Percentiles rank a stretch among this genome's conserved stretches.
phyloP scores from a whole-genome alignment of 768 basidiomycete genomes.

The Epithele typhae region DNA sequence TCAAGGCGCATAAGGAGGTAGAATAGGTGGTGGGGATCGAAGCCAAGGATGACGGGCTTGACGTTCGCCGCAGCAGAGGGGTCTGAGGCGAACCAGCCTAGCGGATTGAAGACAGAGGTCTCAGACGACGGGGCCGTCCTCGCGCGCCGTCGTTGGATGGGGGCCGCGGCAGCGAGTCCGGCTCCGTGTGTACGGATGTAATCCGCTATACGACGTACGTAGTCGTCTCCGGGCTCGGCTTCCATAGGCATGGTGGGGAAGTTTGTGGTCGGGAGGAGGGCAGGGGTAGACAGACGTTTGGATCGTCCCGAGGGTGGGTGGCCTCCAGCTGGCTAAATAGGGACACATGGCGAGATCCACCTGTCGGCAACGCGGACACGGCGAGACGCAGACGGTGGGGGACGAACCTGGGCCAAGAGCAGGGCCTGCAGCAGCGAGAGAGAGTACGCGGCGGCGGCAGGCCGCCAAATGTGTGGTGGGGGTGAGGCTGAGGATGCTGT shows the following conservation, averaged over 20 bases:
- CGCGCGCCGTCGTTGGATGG: constrained; percentile 45
- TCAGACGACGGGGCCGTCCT: constrained; percentile 17
- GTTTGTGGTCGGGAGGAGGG: not conserved
- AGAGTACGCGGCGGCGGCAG: no score
- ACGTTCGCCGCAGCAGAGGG: constrained; percentile 29
- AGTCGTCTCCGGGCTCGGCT: constrained; percentile 67
- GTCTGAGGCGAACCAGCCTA: constrained; percentile 51
- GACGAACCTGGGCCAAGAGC: no score
- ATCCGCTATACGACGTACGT: constrained; percentile 61
- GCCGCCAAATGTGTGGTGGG: no score
- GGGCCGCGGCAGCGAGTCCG: constrained; percentile 62
- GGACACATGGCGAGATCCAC: constrained; percentile 2
- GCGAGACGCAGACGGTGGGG: no score
- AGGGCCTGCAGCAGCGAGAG: no score
- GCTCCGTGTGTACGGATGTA: constrained; percentile 74
- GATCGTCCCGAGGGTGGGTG: constrained; percentile 7
- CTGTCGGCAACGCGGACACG: not conserved
- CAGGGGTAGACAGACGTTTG: not conserved
- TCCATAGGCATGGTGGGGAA: constrained; percentile 36
- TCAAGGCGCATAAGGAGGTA: constrained; percentile 87
- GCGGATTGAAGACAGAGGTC: constrained; percentile 50
- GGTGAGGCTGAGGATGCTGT: not conserved
- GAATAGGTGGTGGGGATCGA: constrained; percentile 82
- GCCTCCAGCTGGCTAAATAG: constrained; percentile 3
- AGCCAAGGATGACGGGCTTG: constrained; percentile 62